Percentiles rank a stretch among this genome's conserved stretches.
Conservation (phyloP, 23 red algal genomes). For the Gracilariopsis chorda region DNA sequence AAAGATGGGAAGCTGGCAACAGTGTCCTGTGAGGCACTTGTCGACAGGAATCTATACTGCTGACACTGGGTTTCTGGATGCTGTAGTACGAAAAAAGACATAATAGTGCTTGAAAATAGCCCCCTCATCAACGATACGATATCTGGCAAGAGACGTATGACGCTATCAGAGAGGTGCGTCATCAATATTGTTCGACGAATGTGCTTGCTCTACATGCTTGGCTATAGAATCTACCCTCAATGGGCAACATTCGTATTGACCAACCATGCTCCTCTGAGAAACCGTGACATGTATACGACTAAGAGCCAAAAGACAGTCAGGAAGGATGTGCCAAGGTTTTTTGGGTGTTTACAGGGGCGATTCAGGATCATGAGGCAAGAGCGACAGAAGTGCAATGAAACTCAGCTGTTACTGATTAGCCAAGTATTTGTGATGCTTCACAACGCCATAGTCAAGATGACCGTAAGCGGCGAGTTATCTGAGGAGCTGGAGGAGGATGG, state of each 20-base stretch:
- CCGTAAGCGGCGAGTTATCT: not conserved
- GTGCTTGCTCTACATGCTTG: not conserved
- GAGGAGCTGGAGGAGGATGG: not conserved
- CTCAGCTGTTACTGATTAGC: not conserved
- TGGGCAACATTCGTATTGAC: slow-evolving; percentile 21
- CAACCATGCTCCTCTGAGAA: not conserved
- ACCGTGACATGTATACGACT: not conserved
- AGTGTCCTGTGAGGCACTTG: slow-evolving; percentile 10
- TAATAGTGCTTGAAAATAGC: not conserved
- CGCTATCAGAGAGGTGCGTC: not conserved
- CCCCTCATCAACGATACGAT: not conserved
- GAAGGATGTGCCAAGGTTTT: slow-evolving; percentile 40
- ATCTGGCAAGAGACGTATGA: not conserved
- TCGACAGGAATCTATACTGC: slow-evolving; percentile 19
- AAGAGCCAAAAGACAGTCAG: not conserved
- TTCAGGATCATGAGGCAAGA: not conserved
- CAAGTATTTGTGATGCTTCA: slow-evolving; percentile 1
- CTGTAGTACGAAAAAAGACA: slow-evolving; percentile 30
- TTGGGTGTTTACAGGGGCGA: slow-evolving; percentile 18
- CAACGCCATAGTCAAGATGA: slow-evolving; percentile 6
- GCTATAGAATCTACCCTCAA: slow-evolving; percentile 11
- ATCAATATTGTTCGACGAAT: not conserved
- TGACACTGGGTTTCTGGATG: slow-evolving; percentile 22
- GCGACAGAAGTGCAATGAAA: not conserved
- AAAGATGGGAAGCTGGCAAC: slow-evolving; percentile 34